phyloP scores from a whole-genome alignment of 2,329 filamentous ascomycete species.

The Tympanopsis confertula region DNA sequence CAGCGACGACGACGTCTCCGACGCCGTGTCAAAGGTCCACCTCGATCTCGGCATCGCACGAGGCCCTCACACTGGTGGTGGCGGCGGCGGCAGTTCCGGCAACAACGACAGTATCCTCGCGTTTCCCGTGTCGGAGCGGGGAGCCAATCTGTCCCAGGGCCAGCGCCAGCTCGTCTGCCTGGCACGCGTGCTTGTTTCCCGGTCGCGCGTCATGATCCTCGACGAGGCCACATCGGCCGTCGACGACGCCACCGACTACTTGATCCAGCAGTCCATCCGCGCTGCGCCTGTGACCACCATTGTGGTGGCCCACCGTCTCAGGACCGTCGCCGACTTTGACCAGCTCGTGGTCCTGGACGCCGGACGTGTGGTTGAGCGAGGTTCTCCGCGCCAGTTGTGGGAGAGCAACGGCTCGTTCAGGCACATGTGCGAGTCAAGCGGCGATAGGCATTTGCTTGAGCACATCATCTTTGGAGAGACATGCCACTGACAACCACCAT shows the following conservation, averaged over 20 bases:
- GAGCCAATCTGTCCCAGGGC: slow-evolving; percentile 27
- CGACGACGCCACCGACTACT: slow-evolving; percentile 41
- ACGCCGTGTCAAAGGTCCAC: slow-evolving; percentile 46
- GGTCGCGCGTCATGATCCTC: slow-evolving; percentile 27
- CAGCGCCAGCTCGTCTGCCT: slow-evolving; percentile 36
- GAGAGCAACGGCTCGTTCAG: slow-evolving; percentile 2
- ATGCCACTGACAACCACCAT: too few species aligned
- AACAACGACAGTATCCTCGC: neutral
- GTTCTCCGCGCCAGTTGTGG: slow-evolving; percentile 24
- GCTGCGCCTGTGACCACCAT: slow-evolving; percentile 40
- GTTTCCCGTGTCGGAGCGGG: slow-evolving; percentile 12
- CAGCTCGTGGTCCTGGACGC: slow-evolving; percentile 35
- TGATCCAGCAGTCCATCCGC: slow-evolving; percentile 43
- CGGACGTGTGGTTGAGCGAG: slow-evolving; percentile 32
- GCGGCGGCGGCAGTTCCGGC: too few species aligned
- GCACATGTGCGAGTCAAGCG: neutral
- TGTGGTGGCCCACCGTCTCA: slow-evolving; percentile 31
- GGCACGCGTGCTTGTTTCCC: slow-evolving; percentile 28
- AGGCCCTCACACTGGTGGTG: too few species aligned
- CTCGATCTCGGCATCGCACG: slow-evolving; percentile 15
- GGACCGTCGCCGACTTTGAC: slow-evolving; percentile 41
- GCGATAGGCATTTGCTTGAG: neutral
- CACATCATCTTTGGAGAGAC: neutral
- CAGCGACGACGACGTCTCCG: slow-evolving; percentile 46
- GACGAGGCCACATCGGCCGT: slow-evolving; percentile 34